Conservation (phyloP, 805 yeast species). For the Saccharomycopsis javanensis region DNA sequence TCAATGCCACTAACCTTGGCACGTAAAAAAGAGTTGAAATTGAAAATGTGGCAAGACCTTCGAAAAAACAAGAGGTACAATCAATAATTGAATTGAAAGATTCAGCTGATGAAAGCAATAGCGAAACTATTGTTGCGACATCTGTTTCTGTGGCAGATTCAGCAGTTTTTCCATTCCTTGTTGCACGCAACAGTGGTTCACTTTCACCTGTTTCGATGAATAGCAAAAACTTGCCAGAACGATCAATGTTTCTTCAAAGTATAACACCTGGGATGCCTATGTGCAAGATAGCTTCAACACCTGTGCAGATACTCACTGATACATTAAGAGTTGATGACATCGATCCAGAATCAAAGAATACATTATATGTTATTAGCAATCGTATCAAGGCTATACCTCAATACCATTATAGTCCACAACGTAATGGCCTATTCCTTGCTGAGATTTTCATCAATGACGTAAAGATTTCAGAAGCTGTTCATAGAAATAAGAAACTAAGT, state of each 20-base stretch:
- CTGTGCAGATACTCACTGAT: background rate
- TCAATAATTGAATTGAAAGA: background rate
- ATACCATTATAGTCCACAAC: background rate
- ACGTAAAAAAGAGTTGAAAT: background rate
- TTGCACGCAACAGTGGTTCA: background rate
- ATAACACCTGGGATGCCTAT: background rate
- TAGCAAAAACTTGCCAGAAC: background rate
- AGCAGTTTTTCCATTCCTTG: background rate
- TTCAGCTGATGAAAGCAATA: background rate
- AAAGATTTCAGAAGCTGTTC: constrained; percentile 3
- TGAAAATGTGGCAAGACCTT: background rate
- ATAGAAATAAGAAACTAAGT: constrained; percentile 6
- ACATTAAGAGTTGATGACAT: background rate
- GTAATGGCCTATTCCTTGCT: background rate
- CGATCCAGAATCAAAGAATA: background rate
- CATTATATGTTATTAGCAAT: constrained; percentile 2
- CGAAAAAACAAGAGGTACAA: background rate
- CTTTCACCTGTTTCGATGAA: background rate
- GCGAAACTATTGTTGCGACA: background rate
- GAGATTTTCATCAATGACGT: constrained; percentile 1
- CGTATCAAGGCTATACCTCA: constrained; percentile 1
- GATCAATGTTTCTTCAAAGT: background rate
- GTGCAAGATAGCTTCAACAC: background rate
- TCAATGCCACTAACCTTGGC: background rate
- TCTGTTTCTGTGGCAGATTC: background rate